Evolutionary conservation across 2,329 filamentous ascomycete species (phyloP), one percentile per base, ranked within the genome.

Genomic region (Ascomycota sp.): DNA sequence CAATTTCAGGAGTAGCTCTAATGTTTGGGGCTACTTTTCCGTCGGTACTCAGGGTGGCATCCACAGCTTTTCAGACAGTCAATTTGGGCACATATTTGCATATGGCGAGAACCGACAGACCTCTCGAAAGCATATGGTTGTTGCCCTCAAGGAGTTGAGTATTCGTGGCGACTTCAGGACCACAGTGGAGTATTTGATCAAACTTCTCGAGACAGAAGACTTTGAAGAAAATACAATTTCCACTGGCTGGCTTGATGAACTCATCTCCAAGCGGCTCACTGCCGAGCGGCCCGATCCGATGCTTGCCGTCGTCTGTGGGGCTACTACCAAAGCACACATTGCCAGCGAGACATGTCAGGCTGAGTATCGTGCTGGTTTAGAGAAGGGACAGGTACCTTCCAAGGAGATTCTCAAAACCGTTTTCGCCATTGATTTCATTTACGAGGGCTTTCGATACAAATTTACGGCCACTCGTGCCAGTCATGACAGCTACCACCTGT

Each of bases 21-120:
- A 98, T 43, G 89, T 95, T 33, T 98, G 89, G 89, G 89, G 89
- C 66, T 98, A 98, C 59, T 98, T 98, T 72, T 98, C 89, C 31
- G 89, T 98, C 53, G 81, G 85, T 61, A 89, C 85, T 8, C 76
- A 83, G 32, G 86, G 85, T 60, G 85, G 85, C 56, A 98, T 98
- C 40, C 89, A 98, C 70, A 94, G 82, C 56, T 98, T 93, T 67
- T 95, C 89, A 7, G 89, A 98, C 61, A 91, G 80, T 47, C 89
- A 98, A 50, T 98, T 98, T 44, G 89, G 89, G 57, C 89, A 98
- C 59, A 98, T 98, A 43, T 98, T 98, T 55, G 91, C 89, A 30
- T 98, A 95, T 44, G 89, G 89, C 36, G 89, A 98, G 65, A 98
- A 91, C 62, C 75, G 89, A 53, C 77, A 83, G 30, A 85, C 89